phyloP scores from a whole-genome alignment of 2,329 filamentous ascomycete genomes.

The Thelonectria blattea region DNA sequence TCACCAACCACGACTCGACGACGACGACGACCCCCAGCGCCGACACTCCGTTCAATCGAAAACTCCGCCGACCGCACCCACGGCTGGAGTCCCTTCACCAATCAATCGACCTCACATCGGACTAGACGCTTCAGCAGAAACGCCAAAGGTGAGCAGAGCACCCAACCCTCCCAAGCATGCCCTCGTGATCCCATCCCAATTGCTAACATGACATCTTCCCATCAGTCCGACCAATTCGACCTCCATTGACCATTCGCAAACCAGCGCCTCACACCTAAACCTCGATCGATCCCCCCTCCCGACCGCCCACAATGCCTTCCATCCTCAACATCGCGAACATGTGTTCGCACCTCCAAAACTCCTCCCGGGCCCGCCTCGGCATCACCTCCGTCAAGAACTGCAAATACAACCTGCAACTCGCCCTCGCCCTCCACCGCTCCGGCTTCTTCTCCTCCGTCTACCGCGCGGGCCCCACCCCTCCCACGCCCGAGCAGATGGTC shows the following conservation, averaged over 20 bases:
- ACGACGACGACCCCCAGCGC: conserved; percentile 8
- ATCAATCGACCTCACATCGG: conserved; percentile 8
- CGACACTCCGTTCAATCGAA: conserved; percentile 15
- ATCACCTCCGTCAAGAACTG: conserved; percentile 83
- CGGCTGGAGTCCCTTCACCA: conserved; percentile 9
- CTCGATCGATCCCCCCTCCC: background rate
- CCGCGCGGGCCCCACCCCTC: conserved; percentile 66
- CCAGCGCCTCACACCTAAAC: background rate
- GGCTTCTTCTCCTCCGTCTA: conserved; percentile 84
- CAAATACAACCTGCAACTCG: conserved; percentile 79
- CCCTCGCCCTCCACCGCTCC: conserved; percentile 78
- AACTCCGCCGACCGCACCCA: conserved; percentile 17
- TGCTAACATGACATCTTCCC: conserved; percentile 12
- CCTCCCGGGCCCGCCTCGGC: conserved; percentile 79
- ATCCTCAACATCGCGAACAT: conserved; percentile 78
- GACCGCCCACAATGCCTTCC: conserved; percentile 44
- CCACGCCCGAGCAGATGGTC: conserved; percentile 53
- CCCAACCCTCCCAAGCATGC: background rate
- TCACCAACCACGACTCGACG: conserved; percentile 13
- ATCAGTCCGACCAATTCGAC: conserved; percentile 9
- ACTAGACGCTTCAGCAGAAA: background rate
- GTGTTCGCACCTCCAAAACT: conserved; percentile 92
- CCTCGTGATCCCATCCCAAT: background rate
- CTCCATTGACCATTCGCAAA: background rate
- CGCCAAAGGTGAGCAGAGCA: conserved; percentile 27